Percentiles rank a stretch among this genome's conserved stretches.
These are phyloP conservation scores for Salix arbutifolia DNA, from an alignment of 345 rosid genomes.

Conservation along the genomic window DNA sequence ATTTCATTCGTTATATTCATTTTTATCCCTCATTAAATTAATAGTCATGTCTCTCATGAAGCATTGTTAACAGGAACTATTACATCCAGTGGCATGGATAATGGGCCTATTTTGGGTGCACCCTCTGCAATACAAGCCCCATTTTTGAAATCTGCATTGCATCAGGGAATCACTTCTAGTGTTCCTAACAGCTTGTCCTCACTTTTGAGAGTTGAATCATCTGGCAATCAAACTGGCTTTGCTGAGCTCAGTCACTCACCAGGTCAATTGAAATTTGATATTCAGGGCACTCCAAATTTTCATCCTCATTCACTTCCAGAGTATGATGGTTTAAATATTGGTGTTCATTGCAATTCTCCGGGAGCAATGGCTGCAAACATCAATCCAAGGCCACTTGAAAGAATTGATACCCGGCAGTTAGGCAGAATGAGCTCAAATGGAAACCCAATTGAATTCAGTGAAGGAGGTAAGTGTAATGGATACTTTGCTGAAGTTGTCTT, in stretches of 20 bases:
- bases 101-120: constrained; percentile 50
- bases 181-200: constrained; percentile 66
- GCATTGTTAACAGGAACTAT: constrained; percentile 29
- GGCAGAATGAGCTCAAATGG: constrained; percentile 49
- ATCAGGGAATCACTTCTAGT: constrained; percentile 49
- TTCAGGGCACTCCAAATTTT: constrained; percentile 46
- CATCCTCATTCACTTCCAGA: constrained; percentile 80
- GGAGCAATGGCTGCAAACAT: constrained; percentile 39
- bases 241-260: constrained; percentile 43
- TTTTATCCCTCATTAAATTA: background rate
- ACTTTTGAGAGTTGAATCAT: constrained; percentile 47
- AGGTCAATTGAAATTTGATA: constrained; percentile 52
- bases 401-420: constrained; percentile 46
- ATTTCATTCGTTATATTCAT: too few species aligned
- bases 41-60: constrained; percentile 14
- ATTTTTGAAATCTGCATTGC: constrained; percentile 52
- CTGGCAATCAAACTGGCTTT: constrained; percentile 53
- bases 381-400: constrained; percentile 45
- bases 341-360: constrained; percentile 46
- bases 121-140: constrained; percentile 44
- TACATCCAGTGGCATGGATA: constrained; percentile 45
- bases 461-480: constrained; percentile 46
- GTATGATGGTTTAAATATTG: constrained; percentile 54
- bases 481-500: background rate
- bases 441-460: constrained; percentile 40